Base-by-base conservation (phyloP, 192 early-diverging fungal genomes). In the Podila epicladia region DNA sequence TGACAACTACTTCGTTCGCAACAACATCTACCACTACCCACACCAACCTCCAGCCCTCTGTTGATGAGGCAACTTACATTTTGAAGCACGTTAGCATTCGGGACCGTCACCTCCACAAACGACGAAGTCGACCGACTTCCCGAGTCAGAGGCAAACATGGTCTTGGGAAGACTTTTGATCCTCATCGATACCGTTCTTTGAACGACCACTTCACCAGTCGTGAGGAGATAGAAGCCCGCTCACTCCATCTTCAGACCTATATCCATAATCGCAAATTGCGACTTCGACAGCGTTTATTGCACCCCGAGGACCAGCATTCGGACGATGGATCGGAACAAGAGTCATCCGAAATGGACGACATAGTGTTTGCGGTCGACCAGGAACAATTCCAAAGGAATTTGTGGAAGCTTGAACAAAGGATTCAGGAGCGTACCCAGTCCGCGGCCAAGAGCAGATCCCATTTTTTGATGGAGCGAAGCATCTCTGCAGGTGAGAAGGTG, bases 231-330 rank as follows among this genome's bases (percentile, higher is more conserved):
- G 53, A 63, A 20, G 55, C 41, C 32, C 77, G 77, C n/a, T 60
- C 60, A 9, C 60, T 53, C n/a, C 70, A 65, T 12, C 62, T 80
- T 19, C 65, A 69, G 49, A 35, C 67, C 0, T 80, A 80, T 20
- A 68, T 80, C 65, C 70, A 80, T 26, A 72, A 53, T 32, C 77
- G 71, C 15, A 64, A 70, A 15, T 22, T 68, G 19, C 76, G 70
- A 55, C 55, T 79, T 22, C 65, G 71, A 28, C 77, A 68, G 32
- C 75, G 75, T 50, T 58, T 60, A 13, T 24, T 17, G 13, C 41
- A 35, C 6, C 55, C 9, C 26, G 63, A 53, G n/a, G 64, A 35
- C 31, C 55, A 50, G 15, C 29, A 69, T 28, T 41, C 49, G 3
- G 77, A 69, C 12, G 71, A 69, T 2, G 57, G 64, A 0, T 37